These are phyloP conservation scores for Eimeria sp. DNA, from an alignment of 169 alveolate species.

Conservation along the genomic window DNA sequence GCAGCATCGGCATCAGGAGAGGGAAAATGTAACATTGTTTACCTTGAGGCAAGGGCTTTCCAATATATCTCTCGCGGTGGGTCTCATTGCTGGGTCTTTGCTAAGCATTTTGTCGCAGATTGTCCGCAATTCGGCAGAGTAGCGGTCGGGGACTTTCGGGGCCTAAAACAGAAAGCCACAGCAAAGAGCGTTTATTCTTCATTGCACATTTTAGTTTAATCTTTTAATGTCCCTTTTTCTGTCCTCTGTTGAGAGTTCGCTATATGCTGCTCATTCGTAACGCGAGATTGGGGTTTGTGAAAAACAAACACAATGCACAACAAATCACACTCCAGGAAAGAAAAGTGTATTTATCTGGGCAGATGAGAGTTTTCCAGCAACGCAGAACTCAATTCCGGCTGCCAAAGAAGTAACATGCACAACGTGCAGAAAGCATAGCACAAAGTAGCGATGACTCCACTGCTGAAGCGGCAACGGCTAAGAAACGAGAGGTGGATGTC, in stretches of 20 bases:
- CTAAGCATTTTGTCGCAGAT: constrained; percentile 73
- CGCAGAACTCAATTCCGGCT: too few species aligned
- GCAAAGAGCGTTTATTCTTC: too few species aligned
- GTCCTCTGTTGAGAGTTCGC: too few species aligned
- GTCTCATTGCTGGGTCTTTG: constrained; percentile 83
- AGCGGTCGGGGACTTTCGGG: constrained; percentile 82
- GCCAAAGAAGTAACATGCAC: too few species aligned
- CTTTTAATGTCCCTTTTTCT: neutral
- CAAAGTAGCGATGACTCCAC: too few species aligned
- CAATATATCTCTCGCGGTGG: constrained; percentile 84
- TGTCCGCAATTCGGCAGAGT: constrained; percentile 79
- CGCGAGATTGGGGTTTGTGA: neutral
- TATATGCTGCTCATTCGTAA: neutral
- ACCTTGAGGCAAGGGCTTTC: constrained; percentile 76
- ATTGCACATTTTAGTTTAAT: neutral
- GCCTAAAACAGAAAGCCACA: constrained; percentile 23
- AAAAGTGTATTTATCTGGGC: too few species aligned
- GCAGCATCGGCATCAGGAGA: neutral
- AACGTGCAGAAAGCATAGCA: too few species aligned
- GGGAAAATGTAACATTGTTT: neutral
- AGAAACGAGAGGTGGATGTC: too few species aligned
- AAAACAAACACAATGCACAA: too few species aligned
- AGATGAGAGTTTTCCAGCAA: too few species aligned
- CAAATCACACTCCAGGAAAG: too few species aligned
- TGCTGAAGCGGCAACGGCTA: too few species aligned